Base-by-base conservation (phyloP, 2,329 filamentous ascomycete genomes). In the Scytalidium sp. region DNA sequence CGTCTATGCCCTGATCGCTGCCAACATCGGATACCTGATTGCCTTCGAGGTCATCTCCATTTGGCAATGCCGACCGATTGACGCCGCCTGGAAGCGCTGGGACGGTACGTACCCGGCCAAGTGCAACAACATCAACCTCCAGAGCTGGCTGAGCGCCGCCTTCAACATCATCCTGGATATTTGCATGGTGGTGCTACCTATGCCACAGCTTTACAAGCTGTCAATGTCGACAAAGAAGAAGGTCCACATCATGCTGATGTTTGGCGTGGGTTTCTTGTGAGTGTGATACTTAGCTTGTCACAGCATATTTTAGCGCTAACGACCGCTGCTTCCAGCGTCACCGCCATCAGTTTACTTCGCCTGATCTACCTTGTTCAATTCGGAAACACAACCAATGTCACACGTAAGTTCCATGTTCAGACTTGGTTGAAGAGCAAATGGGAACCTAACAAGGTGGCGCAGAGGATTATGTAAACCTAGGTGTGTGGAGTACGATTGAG, bases 71-170 rank as follows among this genome's bases (percentile, higher is more conserved):
- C 62, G 57, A 2, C 80, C 79, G 0, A 64, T 83, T n/a, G 62
- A 63, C 13, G 74, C 70, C 50, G 77, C 74, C 59, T 84, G 80
- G 81, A 67, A 61, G 0, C 65, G 65, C 25, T 84, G 79, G 78
- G 72, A 78, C 42, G 69, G 70, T 2, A 63, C 71, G 45, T 67
- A 72, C 36, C 3, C 60, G 0, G 79, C 79, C 1, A 63, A 51
- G 1, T 84, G 80, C 54, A 61, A 76, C 20, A 68, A 78, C 53
- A 65, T 75, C 52, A 80, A 78, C 51, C 64, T 65, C 2, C 65
- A 80, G 3, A 71, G 67, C 0, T 81, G 75, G 73, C 68, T 72
- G 29, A 75, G 77, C 23, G 78, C 79, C 0, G 70, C 61, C 17
- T 71, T 79, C 45, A 77, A 75, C 51, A 81, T 83, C 41, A 63